Evolutionary conservation across 495 filamentous ascomycete genomes (phyloP).

Genomic region (Niebla homalea): DNA sequence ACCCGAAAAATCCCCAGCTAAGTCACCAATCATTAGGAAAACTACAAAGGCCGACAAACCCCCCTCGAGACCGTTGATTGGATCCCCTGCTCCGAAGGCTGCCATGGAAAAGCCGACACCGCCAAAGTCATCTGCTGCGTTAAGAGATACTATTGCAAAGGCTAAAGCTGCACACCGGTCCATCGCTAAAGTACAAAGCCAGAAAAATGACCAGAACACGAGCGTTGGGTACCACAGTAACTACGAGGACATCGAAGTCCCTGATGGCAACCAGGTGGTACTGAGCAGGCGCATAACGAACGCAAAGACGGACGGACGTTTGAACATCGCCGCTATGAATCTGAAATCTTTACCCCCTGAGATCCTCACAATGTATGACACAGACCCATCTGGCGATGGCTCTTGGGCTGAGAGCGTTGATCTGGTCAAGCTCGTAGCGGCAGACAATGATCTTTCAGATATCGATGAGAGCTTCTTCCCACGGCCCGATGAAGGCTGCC

Average conservation of each 20-base stretch:
- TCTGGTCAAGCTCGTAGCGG: slow-evolving; percentile 73
- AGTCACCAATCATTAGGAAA: not conserved
- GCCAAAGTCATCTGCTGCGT: slow-evolving; percentile 62
- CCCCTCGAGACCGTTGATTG: not conserved
- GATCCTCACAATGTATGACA: slow-evolving; percentile 74
- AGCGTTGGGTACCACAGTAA: not conserved
- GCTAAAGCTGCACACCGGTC: slow-evolving; percentile 75
- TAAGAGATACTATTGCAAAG: slow-evolving; percentile 86
- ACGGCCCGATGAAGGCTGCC: slow-evolving; percentile 52
- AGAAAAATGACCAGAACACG: slow-evolving; percentile 5
- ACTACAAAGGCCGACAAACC: not conserved
- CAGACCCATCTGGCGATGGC: slow-evolving; percentile 37
- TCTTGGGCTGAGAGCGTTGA: slow-evolving; percentile 93
- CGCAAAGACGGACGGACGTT: slow-evolving; percentile 64
- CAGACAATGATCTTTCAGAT: slow-evolving; percentile 76
- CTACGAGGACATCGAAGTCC: slow-evolving; percentile 1
- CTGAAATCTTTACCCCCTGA: slow-evolving; percentile 69
- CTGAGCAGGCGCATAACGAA: slow-evolving; percentile 61
- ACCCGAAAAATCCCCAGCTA: too few species aligned
- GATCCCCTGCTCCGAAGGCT: not conserved
- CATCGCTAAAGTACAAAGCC: slow-evolving; percentile 24
- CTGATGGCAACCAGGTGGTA: slow-evolving; percentile 37
- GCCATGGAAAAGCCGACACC: slow-evolving; percentile 20
- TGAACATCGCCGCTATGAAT: slow-evolving; percentile 83
- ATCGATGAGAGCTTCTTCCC: slow-evolving; percentile 66